Evolutionary conservation across 768 basidiomycete genomes (phyloP).

Genomic region (Podaxis sp.): DNA sequence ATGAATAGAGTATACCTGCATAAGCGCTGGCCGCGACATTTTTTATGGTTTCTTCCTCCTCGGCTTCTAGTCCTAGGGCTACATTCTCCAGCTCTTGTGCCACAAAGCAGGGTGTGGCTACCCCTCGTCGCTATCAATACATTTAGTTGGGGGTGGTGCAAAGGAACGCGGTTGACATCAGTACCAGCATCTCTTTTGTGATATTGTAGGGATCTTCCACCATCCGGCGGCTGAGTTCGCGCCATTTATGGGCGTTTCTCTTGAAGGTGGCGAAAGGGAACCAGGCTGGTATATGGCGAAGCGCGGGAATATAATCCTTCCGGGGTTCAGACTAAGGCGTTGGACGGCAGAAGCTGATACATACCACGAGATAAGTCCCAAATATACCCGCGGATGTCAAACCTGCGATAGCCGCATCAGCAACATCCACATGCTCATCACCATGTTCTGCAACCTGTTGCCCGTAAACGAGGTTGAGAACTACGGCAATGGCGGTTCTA

Average conservation of each 20-base stretch:
- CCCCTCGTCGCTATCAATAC: constrained; percentile 25
- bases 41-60: constrained; percentile 35
- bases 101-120: constrained; percentile 31
- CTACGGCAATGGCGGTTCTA: constrained; percentile 35
- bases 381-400: constrained; percentile 37
- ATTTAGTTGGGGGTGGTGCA: neutral
- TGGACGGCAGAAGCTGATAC: constrained; percentile 13
- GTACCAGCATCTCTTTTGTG: constrained; percentile 34
- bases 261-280: constrained; percentile 41
- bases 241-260: constrained; percentile 36
- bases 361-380: constrained; percentile 42
- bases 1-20: constrained; percentile 28
- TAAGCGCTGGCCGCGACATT: constrained; percentile 43
- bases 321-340: neutral
- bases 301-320: constrained; percentile 30
- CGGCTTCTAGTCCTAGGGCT: constrained; percentile 21
- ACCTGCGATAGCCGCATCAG: constrained; percentile 34
- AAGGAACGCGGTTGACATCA: neutral
- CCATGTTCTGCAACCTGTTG: constrained; percentile 31
- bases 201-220: constrained; percentile 36
- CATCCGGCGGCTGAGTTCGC: constrained; percentile 31
- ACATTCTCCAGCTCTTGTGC: constrained; percentile 34
- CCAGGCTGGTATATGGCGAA: constrained; percentile 42
- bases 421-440: constrained; percentile 38
- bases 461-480: constrained; percentile 42